These are phyloP conservation scores for Ophiostoma pallidulum DNA, from an alignment of 2,329 filamentous ascomycete species.

Conservation along the genomic window DNA sequence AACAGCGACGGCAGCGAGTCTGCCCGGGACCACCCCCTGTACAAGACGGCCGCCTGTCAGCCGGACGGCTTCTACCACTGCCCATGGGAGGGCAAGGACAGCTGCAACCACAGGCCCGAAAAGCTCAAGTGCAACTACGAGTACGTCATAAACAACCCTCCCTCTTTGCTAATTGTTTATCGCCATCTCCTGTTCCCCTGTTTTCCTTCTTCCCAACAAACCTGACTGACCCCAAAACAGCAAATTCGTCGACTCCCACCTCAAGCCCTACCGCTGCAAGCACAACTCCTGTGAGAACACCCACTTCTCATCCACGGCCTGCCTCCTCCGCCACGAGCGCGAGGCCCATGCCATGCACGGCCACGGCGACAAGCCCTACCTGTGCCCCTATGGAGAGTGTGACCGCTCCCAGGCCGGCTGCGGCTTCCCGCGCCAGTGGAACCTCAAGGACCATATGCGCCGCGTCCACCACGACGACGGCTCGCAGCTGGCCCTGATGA, in stretches of 20 bases:
- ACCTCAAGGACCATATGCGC: conserved; percentile 94
- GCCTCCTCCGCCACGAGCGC: conserved; percentile 85
- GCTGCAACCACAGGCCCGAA: conserved; percentile 82
- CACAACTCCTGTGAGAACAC: conserved; percentile 71
- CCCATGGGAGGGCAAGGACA: conserved; percentile 63
- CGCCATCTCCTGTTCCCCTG: not conserved
- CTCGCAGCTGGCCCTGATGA: not conserved
- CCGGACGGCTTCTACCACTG: conserved; percentile 85
- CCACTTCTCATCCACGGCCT: conserved; percentile 90
- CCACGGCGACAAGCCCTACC: conserved; percentile 83
- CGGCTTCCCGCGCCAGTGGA: conserved; percentile 92
- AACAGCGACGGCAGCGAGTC: conserved; percentile 47
- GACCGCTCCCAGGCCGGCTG: conserved; percentile 74
- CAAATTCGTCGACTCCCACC: conserved; percentile 94
- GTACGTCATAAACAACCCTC: conserved; percentile 61
- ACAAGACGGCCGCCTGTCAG: conserved; percentile 54
- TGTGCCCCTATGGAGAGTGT: conserved; percentile 80
- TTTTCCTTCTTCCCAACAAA: not conserved
- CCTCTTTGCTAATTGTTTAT: not conserved
- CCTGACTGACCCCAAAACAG: conserved; percentile 34
- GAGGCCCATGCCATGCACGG: conserved; percentile 95
- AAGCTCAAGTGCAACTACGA: conserved; percentile 99
- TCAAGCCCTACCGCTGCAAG: conserved; percentile 96
- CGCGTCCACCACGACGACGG: conserved; percentile 68
- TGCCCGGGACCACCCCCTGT: conserved; percentile 58